Evolutionary conservation across 306 rosid genomes (phyloP), one percentile per base, ranked within the genome.

Genomic region (Styphnolobium japonicum): DNA sequence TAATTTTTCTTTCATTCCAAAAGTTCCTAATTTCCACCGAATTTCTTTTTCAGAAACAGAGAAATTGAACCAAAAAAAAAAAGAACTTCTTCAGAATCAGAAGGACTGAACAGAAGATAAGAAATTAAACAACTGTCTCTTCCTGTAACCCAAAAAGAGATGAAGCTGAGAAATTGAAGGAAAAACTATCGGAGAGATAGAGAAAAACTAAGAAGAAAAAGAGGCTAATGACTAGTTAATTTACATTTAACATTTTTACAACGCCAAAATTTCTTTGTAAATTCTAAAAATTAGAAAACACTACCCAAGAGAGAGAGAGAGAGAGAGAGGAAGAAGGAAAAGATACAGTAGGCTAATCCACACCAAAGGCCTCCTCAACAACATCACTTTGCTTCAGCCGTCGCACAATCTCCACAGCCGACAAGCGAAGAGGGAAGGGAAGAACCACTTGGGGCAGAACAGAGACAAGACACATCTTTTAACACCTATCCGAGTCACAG

Each of bases 231-330:
- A 49, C 46, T 73, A 74, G 2, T 79, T 85, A 86, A 90, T 90
- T 65, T 86, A 89, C 96, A 90, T 89, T 89, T 85, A 79, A 72
- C 79, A 80, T 82, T 80, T 83, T 79, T 81, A 86, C 89, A 85
- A 67, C 84, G 76, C 88, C 97, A 94, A 92, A 94, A 92, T 89
- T 89, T 88, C 92, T 67, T 71, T 68, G 83, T 69, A 63, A 85
- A 86, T 46, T 75, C 63, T 62, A 79, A 79, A 37, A 61, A 4
- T 6, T 10, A 67, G 53, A 7, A 43, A 33, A 81, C 51, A 64
- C 31, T 34, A 71, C 14, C 40, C 1, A 69, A 51, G 2, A n/a
- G 12, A n/a, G 21, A 55, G 6, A 2, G 6, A 22, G 16, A 9
- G 34, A 46, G 6, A 39, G 27, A 22, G 46, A n/a, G 19, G 22